Evolutionary conservation across 345 rosid species (phyloP).

Genomic region (Acer campestre): DNA sequence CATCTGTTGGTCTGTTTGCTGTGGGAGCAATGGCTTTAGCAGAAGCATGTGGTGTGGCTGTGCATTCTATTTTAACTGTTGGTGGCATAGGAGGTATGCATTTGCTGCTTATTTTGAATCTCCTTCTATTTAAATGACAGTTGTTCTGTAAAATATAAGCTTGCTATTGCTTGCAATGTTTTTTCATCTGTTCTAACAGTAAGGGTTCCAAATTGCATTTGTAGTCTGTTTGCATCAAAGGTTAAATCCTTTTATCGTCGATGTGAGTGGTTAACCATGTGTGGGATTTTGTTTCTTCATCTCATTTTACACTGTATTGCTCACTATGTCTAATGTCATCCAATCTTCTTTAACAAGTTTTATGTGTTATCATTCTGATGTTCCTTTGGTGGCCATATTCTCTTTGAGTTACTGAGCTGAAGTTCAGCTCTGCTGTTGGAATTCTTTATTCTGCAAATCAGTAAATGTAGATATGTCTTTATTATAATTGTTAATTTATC

Average conservation of each 20-base stretch:
- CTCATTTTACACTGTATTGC: background rate
- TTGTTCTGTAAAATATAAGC: background rate
- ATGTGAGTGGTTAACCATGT: background rate
- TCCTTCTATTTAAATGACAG: background rate
- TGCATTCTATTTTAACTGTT: conserved; percentile 88
- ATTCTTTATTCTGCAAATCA: background rate
- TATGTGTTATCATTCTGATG: conserved; percentile 10
- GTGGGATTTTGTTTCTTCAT: background rate
- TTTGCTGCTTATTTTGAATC: background rate
- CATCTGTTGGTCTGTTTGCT: conserved; percentile 81
- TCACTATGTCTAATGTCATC: background rate
- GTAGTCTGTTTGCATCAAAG: background rate
- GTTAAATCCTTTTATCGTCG: background rate
- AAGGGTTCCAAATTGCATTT: background rate
- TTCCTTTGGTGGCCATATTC: background rate
- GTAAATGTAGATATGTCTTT: background rate
- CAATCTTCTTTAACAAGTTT: background rate
- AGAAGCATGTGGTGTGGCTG: conserved; percentile 96
- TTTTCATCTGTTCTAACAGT: background rate
- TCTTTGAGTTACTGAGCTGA: conserved; percentile 6
- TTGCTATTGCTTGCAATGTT: background rate
- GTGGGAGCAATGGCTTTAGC: conserved; percentile 84
- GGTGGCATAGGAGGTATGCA: conserved; percentile 94
- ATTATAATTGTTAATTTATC: background rate
- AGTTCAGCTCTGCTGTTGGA: background rate